Evolutionary conservation across 345 rosid species (phyloP), one percentile per base, ranked within the genome.

Genomic region (Tarenaya hassleriana): DNA sequence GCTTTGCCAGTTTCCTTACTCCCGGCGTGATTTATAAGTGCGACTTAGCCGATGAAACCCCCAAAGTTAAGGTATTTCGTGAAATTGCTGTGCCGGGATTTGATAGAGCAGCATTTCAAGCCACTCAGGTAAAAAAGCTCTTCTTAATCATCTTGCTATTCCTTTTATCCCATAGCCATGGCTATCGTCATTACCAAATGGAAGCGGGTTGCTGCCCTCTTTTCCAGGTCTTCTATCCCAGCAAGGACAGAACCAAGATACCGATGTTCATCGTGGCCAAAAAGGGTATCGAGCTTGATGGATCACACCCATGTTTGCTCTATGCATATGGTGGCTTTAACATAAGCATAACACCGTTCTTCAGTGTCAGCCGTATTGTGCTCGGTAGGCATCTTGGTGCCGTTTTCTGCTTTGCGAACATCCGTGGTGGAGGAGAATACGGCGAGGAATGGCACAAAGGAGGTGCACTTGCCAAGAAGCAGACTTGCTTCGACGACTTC

Each of bases 371-470:
- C 33, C 95, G 97, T 3, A 73, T 69, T 7, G 75, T 80, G 37
- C 94, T 85, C n/a, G 58, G 71, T 21, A 81, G 77, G 62, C 82
- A 92, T 71, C 72, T 92, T 33, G 97, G 95, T 58, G 81, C 66
- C 49, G 83, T 92, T 47, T 75, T 54, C 66, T 88, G 95, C 67
- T 58, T 92, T 55, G 95, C 94, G 49, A 92, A 81, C 62, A 76
- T 88, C 13, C 97, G 97, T 14, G 98, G 98, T 27, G 98, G 98
- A 27, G 98, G 97, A 52, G 98, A 88, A 69, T 88, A 92, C 45
- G 98, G 97, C 39, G 94, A 88, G 75, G 91, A 85, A 63, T 88
- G 98, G 98, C 95, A 92, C 58, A 81, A 85, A 68, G 82, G 87
- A 24, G 98, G 97, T 0, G 62, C 97, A 4, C 83, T 88, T 35